These are phyloP conservation scores for Fusarium tuaranense DNA, from an alignment of 2,329 filamentous ascomycete genomes.

Conservation along the genomic window DNA sequence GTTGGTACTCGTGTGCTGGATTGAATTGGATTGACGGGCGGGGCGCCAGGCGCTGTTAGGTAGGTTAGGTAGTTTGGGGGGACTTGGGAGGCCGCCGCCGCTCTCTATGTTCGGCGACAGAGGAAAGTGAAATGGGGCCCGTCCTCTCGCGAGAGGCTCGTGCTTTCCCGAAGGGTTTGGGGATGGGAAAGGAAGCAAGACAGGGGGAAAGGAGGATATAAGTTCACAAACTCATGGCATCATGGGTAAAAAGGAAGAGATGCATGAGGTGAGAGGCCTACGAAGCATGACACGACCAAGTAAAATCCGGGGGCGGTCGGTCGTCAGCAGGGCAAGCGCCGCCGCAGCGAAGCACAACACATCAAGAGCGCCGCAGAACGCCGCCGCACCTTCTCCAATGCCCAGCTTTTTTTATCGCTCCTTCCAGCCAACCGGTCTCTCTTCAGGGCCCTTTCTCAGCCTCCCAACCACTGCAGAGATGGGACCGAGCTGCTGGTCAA, in stretches of 20 bases:
- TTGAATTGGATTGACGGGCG: slow-evolving; percentile 28
- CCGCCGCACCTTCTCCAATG: slow-evolving; percentile 10
- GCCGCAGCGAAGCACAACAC: background rate
- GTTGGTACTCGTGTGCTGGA: slow-evolving; percentile 14
- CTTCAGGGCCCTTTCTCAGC: slow-evolving; percentile 30
- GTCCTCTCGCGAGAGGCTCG: slow-evolving; percentile 33
- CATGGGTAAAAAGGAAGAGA: slow-evolving; percentile 23
- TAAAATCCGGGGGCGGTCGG: slow-evolving; percentile 25
- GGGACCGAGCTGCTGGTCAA: slow-evolving; percentile 6
- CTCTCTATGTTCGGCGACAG: slow-evolving; percentile 18
- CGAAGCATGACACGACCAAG: slow-evolving; percentile 29
- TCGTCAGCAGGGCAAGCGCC: slow-evolving; percentile 34
- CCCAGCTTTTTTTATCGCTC: slow-evolving; percentile 31
- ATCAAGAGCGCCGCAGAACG: background rate
- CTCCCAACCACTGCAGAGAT: slow-evolving; percentile 5
- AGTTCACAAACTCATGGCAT: slow-evolving; percentile 36
- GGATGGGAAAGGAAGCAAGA: slow-evolving; percentile 13
- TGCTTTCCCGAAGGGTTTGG: slow-evolving; percentile 20
- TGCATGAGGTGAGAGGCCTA: background rate
- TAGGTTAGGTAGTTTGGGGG: slow-evolving; percentile 15
- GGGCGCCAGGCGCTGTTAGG: slow-evolving; percentile 30
- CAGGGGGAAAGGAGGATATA: slow-evolving; percentile 18
- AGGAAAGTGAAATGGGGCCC: slow-evolving; percentile 24
- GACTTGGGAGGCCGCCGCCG: slow-evolving; percentile 43
- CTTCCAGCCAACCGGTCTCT: background rate